Evolutionary conservation across 371 early-diverging fungal genomes (phyloP), one percentile per base, ranked within the genome.

Genomic region (Saksenaea oblongispora): DNA sequence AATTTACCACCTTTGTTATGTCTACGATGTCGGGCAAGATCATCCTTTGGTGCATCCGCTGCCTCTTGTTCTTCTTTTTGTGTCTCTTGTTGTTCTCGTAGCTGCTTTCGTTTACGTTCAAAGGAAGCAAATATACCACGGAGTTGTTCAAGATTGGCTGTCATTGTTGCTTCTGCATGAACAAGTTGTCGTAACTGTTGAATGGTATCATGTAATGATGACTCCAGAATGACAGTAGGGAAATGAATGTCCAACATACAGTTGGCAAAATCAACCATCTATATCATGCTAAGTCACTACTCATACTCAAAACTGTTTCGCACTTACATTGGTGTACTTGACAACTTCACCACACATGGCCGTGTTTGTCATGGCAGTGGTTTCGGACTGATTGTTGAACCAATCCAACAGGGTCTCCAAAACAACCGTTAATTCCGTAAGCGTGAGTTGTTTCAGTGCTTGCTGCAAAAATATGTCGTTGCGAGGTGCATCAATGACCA

Each of bases 391-490:
- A 22, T 22, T 22, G 22, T 5, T 47, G 51, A 47, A 47, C 85
- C 85, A 83, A 11, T 65, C 58, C 39, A 65, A 64, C 42, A 88
- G 65, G 5, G 76, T 75, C 27, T 79, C 62, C 0, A 86, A 59
- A 11, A 84, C 66, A 35, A 69, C 54, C 7, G 77, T 70, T 36
- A 88, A 65, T 62, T 88, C 87, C 14, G 77, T 67, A 8, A 74
- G 74, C 15, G 67, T 69, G 22, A 88, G 66, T 34, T 66, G 72
- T 58, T 81, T 81, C 28, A 88, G 34, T 15, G 83, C 76, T 62
- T 86, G 83, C 63, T 84, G 86, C 78, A 88, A 74, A 64, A 86
- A 85, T 47, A 85, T 74, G 22, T 86, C 86, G 60, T 86, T 88
- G 58, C 76, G 75, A 27, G 88, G 87, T 2, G 85, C 75, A 28